A percentile compares a stretch with the other conserved stretches of the same genome.
Conservation (phyloP, 495 filamentous ascomycete genomes). For the Peziza echinospora region DNA sequence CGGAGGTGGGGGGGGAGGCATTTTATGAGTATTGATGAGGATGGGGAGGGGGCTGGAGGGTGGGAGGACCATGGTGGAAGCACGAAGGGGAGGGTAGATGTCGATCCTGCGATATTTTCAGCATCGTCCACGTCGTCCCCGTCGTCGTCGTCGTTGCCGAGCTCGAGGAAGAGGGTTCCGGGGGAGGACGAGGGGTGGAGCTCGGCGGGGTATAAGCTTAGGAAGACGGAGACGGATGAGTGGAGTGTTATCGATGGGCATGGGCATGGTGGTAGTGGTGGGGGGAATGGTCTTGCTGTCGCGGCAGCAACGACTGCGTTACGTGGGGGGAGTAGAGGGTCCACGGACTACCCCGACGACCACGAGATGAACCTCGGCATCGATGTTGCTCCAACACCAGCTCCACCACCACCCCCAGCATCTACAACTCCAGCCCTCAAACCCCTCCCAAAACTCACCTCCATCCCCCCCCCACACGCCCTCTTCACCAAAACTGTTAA, state of each 20-base stretch:
- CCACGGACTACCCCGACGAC: background rate
- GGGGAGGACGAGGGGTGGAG: background rate
- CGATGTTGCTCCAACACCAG: too few relatives aligned
- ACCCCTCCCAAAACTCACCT: background rate
- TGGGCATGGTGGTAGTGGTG: background rate
- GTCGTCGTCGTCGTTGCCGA: too few relatives aligned
- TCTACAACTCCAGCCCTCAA: too few relatives aligned
- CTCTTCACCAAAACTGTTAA: background rate
- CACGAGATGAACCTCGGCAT: background rate
- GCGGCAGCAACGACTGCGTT: too few relatives aligned
- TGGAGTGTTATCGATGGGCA: background rate
- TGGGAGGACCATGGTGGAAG: too few relatives aligned
- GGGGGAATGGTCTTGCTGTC: background rate
- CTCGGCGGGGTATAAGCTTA: background rate
- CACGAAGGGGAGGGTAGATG: too few relatives aligned
- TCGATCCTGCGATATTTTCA: too few relatives aligned
- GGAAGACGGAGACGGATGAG: background rate
- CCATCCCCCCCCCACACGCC: background rate
- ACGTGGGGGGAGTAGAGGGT: too few relatives aligned
- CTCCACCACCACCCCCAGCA: too few relatives aligned
- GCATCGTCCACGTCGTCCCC: too few relatives aligned
- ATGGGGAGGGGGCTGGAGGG: too few relatives aligned
- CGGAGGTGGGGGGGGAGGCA: background rate
- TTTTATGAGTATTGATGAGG: background rate
- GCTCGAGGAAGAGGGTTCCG: background rate